Conservation (phyloP, 768 basidiomycete species). For the Leucosporidium scottii region DNA sequence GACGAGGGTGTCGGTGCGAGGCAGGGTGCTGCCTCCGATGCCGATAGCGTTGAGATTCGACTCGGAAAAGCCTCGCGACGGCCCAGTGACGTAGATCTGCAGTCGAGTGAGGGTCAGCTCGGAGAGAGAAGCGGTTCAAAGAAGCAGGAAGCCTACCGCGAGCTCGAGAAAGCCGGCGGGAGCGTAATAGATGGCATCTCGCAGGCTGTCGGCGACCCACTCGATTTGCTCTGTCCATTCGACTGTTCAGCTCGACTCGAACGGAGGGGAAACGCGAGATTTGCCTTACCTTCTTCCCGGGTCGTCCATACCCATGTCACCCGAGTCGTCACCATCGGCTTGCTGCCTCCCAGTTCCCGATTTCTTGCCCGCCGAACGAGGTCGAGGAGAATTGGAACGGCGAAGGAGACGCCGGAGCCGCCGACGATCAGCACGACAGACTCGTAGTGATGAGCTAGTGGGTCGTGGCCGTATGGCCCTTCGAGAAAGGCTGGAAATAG, state of each 20-base stretch:
- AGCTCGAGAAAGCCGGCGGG: constrained; percentile 19
- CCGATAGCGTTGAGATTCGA: neutral
- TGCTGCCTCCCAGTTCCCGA: neutral
- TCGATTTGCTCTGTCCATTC: constrained; percentile 6
- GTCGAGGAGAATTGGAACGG: constrained; percentile 9
- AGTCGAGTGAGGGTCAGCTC: neutral
- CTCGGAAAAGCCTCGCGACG: neutral
- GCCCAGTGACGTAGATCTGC: neutral
- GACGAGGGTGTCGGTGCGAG: neutral
- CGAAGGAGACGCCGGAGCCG: constrained; percentile 17
- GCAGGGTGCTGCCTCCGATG: neutral
- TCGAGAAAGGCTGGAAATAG: constrained; percentile 15
- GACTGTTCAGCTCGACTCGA: neutral
- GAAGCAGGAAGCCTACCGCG: neutral
- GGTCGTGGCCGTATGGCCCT: constrained; percentile 19
- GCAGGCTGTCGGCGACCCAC: constrained; percentile 8
- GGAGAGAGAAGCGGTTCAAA: too few species aligned
- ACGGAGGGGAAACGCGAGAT: too few species aligned
- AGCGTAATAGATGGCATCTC: constrained; percentile 10
- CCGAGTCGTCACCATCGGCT: constrained; percentile 2
- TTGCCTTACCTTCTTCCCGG: neutral
- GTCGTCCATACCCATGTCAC: constrained; percentile 10
- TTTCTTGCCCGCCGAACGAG: constrained; percentile 10
- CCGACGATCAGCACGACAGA: constrained; percentile 11
- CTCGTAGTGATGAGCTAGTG: constrained; percentile 11